These are phyloP conservation scores for Patellifolia procumbens DNA, from an alignment of 179 eudicot species.

Conservation along the genomic window DNA sequence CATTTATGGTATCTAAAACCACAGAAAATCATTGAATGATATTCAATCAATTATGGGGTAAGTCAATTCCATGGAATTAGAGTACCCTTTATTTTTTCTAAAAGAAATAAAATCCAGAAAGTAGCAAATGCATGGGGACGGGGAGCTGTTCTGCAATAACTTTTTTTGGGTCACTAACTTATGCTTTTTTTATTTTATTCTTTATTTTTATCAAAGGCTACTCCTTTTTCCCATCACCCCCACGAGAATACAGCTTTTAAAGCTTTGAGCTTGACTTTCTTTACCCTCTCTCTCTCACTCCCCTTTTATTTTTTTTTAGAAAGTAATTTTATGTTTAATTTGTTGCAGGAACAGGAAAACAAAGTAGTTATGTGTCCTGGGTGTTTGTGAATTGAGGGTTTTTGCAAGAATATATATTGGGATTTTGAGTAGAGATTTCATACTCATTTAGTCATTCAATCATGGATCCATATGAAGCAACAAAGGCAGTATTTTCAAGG, in stretches of 20 bases:
- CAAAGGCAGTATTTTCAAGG: conserved; percentile 63
- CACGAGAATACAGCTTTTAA: conserved; percentile 50
- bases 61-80: neutral
- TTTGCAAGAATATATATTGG: neutral
- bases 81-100: neutral
- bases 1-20: neutral
- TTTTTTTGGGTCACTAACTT: conserved; percentile 3
- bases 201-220: neutral
- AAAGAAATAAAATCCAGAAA: neutral
- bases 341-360: conserved; percentile 23
- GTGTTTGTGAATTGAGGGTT: neutral
- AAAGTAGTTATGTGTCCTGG: neutral
- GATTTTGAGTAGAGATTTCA: neutral
- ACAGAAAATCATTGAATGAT: neutral
- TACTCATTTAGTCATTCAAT: no score
- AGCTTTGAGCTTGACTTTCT: conserved; percentile 37
- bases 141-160: conserved; percentile 32
- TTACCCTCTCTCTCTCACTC: conserved; percentile 16
- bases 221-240: conserved; percentile 13
- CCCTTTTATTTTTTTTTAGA: conserved; percentile 2
- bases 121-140: conserved; percentile 24
- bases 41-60: neutral
- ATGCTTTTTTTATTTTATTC: neutral
- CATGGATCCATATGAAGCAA: conserved; percentile 86
- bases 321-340: neutral